Evolutionary conservation across 179 eudicot species (phyloP).

Genomic region (Nepenthes alata): DNA sequence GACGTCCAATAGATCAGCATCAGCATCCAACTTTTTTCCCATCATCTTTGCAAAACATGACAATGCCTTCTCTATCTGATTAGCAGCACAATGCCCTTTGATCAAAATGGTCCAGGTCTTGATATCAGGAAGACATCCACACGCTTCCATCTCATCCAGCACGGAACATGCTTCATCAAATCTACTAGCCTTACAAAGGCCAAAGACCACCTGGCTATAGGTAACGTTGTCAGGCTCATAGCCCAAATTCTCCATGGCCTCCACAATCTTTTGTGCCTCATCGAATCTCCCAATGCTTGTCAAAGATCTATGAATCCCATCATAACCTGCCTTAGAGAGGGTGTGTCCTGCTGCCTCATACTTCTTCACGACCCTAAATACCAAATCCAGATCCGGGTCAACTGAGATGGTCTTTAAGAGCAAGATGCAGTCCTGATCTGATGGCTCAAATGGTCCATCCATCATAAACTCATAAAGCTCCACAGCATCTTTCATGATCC

Average conservation of each 20-base stretch:
- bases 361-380: slow-evolving; percentile 52
- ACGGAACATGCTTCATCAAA: slow-evolving; percentile 57
- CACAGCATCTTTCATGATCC: slow-evolving; percentile 54
- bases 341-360: slow-evolving; percentile 46
- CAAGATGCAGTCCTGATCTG: slow-evolving; percentile 24
- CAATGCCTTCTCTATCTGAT: slow-evolving; percentile 54
- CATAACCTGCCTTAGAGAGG: slow-evolving; percentile 43
- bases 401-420: slow-evolving; percentile 35
- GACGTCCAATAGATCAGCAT: slow-evolving; percentile 61
- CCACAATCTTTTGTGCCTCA: slow-evolving; percentile 63
- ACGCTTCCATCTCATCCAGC: slow-evolving; percentile 41
- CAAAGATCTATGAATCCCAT: slow-evolving; percentile 64
- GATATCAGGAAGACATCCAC: slow-evolving; percentile 62
- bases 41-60: slow-evolving; percentile 43
- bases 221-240: slow-evolving; percentile 72
- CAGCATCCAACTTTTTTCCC: slow-evolving; percentile 44
- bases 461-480: slow-evolving; percentile 78
- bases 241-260: slow-evolving; percentile 51
- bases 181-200: slow-evolving; percentile 49
- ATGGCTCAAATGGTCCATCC: slow-evolving; percentile 74
- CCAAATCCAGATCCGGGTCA: slow-evolving; percentile 51
- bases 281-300: slow-evolving; percentile 63
- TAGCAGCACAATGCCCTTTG: slow-evolving; percentile 48
- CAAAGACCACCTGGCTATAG: slow-evolving; percentile 68
- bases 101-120: slow-evolving; percentile 90